Evolutionary conservation across 805 yeast species (phyloP).

Genomic region (Peterozyma toletana): DNA sequence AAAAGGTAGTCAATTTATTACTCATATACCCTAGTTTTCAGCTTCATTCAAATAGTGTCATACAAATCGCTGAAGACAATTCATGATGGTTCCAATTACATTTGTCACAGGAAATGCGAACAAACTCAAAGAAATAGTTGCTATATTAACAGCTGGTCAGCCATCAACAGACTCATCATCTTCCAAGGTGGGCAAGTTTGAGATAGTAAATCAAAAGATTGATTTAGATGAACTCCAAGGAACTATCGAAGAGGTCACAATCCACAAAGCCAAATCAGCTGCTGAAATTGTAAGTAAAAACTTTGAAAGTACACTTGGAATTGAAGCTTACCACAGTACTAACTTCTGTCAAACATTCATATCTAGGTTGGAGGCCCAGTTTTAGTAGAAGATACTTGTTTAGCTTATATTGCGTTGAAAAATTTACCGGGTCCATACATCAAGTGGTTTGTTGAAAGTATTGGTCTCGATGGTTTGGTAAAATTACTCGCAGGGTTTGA

Average conservation of each 20-base stretch:
- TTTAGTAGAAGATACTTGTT: conserved; percentile 90
- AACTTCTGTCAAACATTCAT: background rate
- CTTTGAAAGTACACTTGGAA: too few species aligned
- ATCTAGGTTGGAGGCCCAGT: conserved; percentile 62
- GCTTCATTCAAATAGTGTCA: too few species aligned
- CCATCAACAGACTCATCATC: conserved; percentile 13
- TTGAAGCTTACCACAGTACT: background rate
- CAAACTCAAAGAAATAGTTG: conserved; percentile 78
- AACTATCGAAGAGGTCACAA: conserved; percentile 71
- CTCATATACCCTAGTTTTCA: too few species aligned
- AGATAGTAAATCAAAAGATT: conserved; percentile 53
- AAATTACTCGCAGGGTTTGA: conserved; percentile 76
- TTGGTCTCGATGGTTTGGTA: conserved; percentile 74
- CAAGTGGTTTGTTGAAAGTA: conserved; percentile 80
- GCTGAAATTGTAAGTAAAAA: conserved; percentile 34
- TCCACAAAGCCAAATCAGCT: conserved; percentile 72
- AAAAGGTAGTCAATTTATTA: too few species aligned
- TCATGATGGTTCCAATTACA: conserved; percentile 8
- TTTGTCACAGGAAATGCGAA: conserved; percentile 67
- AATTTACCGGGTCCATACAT: conserved; percentile 83
- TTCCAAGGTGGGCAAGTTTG: conserved; percentile 37
- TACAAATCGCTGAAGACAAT: too few species aligned
- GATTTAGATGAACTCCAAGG: conserved; percentile 94
- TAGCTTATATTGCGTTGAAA: conserved; percentile 73
- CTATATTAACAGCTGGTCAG: conserved; percentile 47